Percentiles rank a stretch among this genome's conserved stretches.
phyloP scores from a whole-genome alignment of 345 rosid species.

The Populus simonii region DNA sequence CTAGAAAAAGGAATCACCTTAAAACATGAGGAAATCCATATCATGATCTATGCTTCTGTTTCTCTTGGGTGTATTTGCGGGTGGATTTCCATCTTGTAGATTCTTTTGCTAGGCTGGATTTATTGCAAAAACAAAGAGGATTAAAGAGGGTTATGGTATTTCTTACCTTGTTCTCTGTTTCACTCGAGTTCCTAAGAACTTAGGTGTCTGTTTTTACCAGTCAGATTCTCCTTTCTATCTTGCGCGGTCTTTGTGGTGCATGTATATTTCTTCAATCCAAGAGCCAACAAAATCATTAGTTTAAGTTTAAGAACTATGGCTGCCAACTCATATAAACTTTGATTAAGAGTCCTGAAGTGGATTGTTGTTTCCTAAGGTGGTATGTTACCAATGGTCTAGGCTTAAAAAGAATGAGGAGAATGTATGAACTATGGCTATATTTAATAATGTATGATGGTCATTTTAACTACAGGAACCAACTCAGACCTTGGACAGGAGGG shows the following conservation, averaged over 20 bases:
- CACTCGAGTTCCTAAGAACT: neutral
- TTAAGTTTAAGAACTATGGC: neutral
- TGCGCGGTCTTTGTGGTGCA: neutral
- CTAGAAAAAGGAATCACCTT: too few relatives aligned
- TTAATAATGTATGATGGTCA: neutral
- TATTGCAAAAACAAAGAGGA: neutral
- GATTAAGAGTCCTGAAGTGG: neutral
- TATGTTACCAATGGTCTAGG: neutral
- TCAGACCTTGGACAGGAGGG: neutral
- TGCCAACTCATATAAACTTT: neutral
- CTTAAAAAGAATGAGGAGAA: neutral
- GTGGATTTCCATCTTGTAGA: neutral
- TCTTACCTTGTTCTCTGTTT: neutral
- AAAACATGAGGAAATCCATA: too few relatives aligned
- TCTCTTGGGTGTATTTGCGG: neutral
- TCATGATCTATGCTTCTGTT: neutral
- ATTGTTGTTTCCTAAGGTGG: neutral
- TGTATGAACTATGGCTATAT: neutral
- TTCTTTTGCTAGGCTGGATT: neutral
- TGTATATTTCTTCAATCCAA: neutral
- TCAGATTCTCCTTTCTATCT: neutral
- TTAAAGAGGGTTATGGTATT: neutral
- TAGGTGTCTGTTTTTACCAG: neutral
- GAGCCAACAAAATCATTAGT: neutral
- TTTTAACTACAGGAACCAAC: conserved; percentile 29